Base-by-base conservation (phyloP, 345 rosid genomes). In the Lepidium africanum region DNA sequence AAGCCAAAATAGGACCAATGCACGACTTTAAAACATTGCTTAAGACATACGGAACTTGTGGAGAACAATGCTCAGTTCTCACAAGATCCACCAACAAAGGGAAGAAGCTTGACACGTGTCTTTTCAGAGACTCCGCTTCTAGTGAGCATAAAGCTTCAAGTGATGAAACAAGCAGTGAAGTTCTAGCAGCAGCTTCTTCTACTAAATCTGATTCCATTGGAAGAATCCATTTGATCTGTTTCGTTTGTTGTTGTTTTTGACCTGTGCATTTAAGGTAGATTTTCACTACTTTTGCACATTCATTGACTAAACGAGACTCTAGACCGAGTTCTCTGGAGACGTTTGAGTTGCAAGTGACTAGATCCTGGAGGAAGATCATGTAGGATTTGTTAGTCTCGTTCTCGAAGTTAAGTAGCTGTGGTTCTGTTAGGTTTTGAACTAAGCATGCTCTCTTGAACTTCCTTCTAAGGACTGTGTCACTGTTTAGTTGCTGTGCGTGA, bases 171-270 rank as follows among this genome's bases (percentile, higher is more conserved):
- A 85, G 80, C 72, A 94, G 65, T 0, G 87, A 36, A 11, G 91
- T 89, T 67, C 97, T 86, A 4, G 87, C 95, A 0, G 81, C 83
- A n/a, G 87, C 69, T 80, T 94, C 99, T 74, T 89, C 97, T 81
- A 81, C 77, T 61, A 80, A 81, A 0, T 87, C 87, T 13, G 85
- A 69, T 37, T 86, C 86, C 69, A 84, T 73, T 0, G 95, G 99
- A 67, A 91, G 90, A 47, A 77, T 77, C 91, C 95, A 89, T 14
- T 73, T 80, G 3, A 81, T 16, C n/a, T 41, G 86, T 16, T 62
- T 73, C 3, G 14, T 40, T 32, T 58, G 55, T 27, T 30, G 10
- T 2, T 66, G 46, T 53, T 49, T 46, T 25, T 46, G 56, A 38
- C 76, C 79, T 0, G 83, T 79, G 63, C 96, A 89, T 42, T 76